Conservation (phyloP, 352 stramenopile species). For the Pythium monospermum region DNA sequence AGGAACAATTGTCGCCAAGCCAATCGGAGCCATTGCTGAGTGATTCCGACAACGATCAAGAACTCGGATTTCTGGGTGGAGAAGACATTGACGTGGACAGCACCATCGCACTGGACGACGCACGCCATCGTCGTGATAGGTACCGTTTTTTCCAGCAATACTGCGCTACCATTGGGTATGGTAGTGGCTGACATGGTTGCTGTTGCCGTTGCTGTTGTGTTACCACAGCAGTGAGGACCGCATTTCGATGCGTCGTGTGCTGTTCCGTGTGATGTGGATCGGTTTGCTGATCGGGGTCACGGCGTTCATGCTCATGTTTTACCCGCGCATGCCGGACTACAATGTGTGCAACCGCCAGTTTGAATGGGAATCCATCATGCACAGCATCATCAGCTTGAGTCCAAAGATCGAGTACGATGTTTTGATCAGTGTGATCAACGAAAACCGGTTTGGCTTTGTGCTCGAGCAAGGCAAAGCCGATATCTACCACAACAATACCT, state of each 20-base stretch:
- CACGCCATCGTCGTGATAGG: too few relatives aligned
- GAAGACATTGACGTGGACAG: too few relatives aligned
- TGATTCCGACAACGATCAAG: slow-evolving; percentile 2
- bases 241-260: slow-evolving; percentile 41
- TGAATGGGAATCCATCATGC: slow-evolving; percentile 83
- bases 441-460: slow-evolving; percentile 85
- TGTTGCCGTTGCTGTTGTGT: too few relatives aligned
- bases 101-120: too few relatives aligned
- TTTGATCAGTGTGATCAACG: slow-evolving; percentile 83
- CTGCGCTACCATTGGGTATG: too few relatives aligned
- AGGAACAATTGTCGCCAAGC: slow-evolving; percentile 29
- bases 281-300: slow-evolving; percentile 48
- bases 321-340: slow-evolving; percentile 83
- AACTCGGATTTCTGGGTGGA: too few relatives aligned
- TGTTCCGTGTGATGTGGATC: slow-evolving; percentile 59
- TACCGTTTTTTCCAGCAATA: too few relatives aligned
- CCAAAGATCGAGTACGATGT: slow-evolving; percentile 85
- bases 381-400: slow-evolving; percentile 63
- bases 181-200: too few relatives aligned
- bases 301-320: slow-evolving; percentile 81
- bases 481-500: slow-evolving; percentile 75
- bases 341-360: slow-evolving; percentile 88
- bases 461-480: slow-evolving; percentile 66
- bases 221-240: slow-evolving; percentile 32
- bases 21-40: slow-evolving; percentile 55